Conservation (phyloP, 2,329 filamentous ascomycete genomes). For the Leptographium lundbergii region DNA sequence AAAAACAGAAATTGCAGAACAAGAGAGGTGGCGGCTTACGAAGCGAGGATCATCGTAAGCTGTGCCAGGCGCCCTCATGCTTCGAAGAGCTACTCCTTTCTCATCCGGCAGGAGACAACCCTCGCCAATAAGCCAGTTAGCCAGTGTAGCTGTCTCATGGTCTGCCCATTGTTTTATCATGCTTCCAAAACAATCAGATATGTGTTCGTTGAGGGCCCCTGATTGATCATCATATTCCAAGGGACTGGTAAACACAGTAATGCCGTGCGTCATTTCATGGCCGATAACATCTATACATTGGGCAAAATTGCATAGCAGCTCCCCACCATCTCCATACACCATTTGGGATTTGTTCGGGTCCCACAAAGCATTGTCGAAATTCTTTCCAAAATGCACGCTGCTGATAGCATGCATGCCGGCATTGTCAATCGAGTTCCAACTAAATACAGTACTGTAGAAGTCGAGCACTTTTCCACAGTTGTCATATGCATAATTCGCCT, state of each 20-base stretch:
- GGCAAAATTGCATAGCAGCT: conserved; percentile 38
- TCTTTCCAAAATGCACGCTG: conserved; percentile 37
- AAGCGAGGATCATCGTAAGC: conserved; percentile 40
- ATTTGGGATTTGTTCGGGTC: conserved; percentile 35
- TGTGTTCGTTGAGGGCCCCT: conserved; percentile 43
- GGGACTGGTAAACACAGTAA: conserved; percentile 36
- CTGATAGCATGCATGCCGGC: conserved; percentile 34
- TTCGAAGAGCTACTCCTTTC: conserved; percentile 38
- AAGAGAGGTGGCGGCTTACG: conserved; percentile 17
- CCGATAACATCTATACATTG: conserved; percentile 42
- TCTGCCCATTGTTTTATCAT: conserved; percentile 43
- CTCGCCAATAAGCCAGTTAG: conserved; percentile 44
- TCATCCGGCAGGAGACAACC: conserved; percentile 36
- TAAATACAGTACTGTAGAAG: conserved; percentile 36
- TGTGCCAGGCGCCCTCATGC: conserved; percentile 40
- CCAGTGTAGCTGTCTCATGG: conserved; percentile 28
- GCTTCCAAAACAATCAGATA: conserved; percentile 43
- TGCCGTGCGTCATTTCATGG: conserved; percentile 43
- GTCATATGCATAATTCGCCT: conserved; percentile 36
- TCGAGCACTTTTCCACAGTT: conserved; percentile 35
- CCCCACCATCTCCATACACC: conserved; percentile 43
- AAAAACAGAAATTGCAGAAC: background rate
- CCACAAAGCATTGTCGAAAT: conserved; percentile 43
- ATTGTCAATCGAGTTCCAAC: conserved; percentile 40
- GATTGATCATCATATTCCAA: conserved; percentile 38